A percentile compares a stretch with the other conserved stretches of the same genome.
Conservation (phyloP, 768 basidiomycete species). For the Dentipellis fragilis region DNA sequence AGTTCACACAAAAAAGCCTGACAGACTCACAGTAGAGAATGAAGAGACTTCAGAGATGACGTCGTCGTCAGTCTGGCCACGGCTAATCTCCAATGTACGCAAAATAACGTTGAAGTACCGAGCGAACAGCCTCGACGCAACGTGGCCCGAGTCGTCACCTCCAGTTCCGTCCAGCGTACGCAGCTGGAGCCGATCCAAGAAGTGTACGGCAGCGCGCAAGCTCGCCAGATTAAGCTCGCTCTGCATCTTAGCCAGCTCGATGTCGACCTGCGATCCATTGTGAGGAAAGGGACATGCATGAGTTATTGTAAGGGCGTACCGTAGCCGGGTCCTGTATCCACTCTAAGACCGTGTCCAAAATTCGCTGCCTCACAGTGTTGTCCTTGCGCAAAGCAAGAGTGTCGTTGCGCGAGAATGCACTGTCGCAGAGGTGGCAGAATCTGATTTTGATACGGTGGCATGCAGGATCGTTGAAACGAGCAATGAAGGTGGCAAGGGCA, state of each 20-base stretch:
- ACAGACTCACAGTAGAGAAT: conserved; percentile 14
- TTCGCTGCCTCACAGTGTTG: conserved; percentile 50
- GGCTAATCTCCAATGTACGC: conserved; percentile 45
- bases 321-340: conserved; percentile 55
- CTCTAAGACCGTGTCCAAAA: conserved; percentile 68
- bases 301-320: conserved; percentile 28
- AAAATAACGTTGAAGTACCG: conserved; percentile 63
- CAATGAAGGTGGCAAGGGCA: conserved; percentile 54
- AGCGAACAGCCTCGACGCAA: conserved; percentile 70
- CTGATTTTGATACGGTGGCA: conserved; percentile 62
- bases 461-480: conserved; percentile 43
- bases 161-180: conserved; percentile 43
- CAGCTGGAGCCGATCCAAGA: conserved; percentile 68
- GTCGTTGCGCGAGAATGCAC: conserved; percentile 52
- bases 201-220: conserved; percentile 62
- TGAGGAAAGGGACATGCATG: not conserved
- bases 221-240: conserved; percentile 67
- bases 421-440: conserved; percentile 66
- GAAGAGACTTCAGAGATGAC: conserved; percentile 19
- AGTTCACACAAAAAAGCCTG: too few relatives aligned
- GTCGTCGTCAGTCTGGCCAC: conserved; percentile 16
- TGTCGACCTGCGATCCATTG: conserved; percentile 15
- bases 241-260: conserved; percentile 28
- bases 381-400: conserved; percentile 59
- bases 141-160: conserved; percentile 57